These are phyloP conservation scores for Penicillium oxalicum DNA, from an alignment of 2,329 filamentous ascomycete genomes.

Conservation along the genomic window DNA sequence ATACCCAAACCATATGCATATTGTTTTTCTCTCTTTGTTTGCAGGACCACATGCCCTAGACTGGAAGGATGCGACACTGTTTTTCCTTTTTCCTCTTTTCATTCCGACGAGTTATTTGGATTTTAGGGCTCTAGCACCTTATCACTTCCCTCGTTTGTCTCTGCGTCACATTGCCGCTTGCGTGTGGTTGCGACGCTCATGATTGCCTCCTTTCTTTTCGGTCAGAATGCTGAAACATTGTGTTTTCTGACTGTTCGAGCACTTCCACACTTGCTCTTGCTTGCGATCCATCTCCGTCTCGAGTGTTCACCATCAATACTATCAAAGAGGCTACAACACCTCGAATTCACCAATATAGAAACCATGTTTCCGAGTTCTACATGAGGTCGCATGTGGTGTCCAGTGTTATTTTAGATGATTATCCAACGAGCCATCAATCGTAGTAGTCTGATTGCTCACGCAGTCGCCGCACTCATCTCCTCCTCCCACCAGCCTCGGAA, in stretches of 20 bases:
- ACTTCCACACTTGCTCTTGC: too few relatives aligned
- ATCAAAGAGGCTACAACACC: constrained; percentile 1
- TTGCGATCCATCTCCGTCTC: not conserved
- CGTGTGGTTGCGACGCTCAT: too few relatives aligned
- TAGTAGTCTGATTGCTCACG: not conserved
- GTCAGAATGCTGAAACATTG: constrained; percentile 1
- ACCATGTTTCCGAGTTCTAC: too few relatives aligned
- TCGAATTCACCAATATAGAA: constrained; percentile 9
- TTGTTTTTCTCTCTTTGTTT: constrained; percentile 7
- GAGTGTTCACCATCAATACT: not conserved
- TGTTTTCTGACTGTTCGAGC: not conserved
- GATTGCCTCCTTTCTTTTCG: not conserved
- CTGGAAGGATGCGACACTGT: constrained; percentile 9
- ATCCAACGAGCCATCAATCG: too few relatives aligned
- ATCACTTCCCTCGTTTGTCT: not conserved
- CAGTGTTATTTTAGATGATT: too few relatives aligned
- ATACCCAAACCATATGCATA: constrained; percentile 14
- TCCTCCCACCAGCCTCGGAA: constrained; percentile 53
- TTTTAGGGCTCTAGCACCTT: too few relatives aligned
- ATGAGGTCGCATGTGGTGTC: too few relatives aligned
- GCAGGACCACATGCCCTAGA: constrained; percentile 11
- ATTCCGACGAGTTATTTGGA: too few relatives aligned
- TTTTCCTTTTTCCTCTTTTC: not conserved
- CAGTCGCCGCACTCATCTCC: constrained; percentile 31
- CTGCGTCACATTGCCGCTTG: not conserved